Evolutionary conservation across 352 stramenopile genomes (phyloP).

Genomic region (Pythium aquatile): DNA sequence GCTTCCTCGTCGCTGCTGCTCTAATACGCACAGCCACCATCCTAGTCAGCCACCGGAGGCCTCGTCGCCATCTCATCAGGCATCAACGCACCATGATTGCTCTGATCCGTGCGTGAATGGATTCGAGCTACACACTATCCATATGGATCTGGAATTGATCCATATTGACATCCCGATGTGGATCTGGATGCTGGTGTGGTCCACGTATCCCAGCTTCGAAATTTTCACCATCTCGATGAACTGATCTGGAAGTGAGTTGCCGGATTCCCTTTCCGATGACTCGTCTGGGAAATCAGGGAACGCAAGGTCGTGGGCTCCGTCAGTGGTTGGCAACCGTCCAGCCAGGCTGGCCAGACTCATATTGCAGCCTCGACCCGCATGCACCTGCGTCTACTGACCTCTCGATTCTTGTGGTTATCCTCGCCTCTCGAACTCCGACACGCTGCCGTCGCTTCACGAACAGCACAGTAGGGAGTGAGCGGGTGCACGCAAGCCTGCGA

Average conservation of each 20-base stretch:
- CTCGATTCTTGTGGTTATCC: no score
- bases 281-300: background rate
- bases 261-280: background rate
- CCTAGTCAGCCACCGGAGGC: background rate
- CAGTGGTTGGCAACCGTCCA: no score
- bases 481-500: background rate
- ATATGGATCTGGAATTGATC: background rate
- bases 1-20: conserved; percentile 42
- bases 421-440: no score
- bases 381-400: no score
- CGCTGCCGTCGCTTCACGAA: no score
- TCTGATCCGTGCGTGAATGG: background rate
- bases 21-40: conserved; percentile 21
- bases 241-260: background rate
- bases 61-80: background rate
- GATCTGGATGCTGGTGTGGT: background rate
- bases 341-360: no score
- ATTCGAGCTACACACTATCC: background rate
- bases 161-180: background rate
- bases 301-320: no score
- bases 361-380: no score
- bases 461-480: no score
- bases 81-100: conserved; percentile 2
- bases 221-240: background rate
- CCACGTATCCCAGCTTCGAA: background rate